Base-by-base conservation (phyloP, 1,139 yeast species). In the Taphrina wiesneri region DNA sequence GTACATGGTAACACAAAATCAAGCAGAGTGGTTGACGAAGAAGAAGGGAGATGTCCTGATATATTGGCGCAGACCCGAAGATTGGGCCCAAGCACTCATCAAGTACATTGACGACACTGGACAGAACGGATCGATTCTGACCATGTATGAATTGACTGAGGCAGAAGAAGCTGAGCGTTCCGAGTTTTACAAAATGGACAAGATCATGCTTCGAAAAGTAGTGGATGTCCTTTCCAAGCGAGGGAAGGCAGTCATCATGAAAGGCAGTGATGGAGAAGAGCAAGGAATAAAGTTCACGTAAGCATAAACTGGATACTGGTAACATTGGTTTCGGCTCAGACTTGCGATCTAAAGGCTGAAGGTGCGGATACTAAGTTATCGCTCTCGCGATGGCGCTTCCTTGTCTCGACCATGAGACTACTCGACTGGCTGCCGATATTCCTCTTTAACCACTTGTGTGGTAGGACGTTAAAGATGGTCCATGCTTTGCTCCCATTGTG, bases 111-210 rank as follows among this genome's bases (percentile, higher is more conserved):
- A 87, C 66, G 79, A 80, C 17, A 83, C 92, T 0, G 97, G 97
- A 0, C 96, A 90, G 74, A 79, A 82, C 67, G 91, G 91, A 5
- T 79, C 86, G 0, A 88, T 93, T 1, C 77, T 93, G 66, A 93
- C 99, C 0, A 76, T 91, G 9, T 92, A 88, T 76, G 99, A 93
- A 75, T 76, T 93, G 56, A 73, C 80, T 0, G 83, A 84, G 69
- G 88, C 90, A 72, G 96, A 88, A 45, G 77, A 83, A 51, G 83
- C 85, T 0, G 72, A 77, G 19, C 61, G 69, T 6, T 67, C 70
- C 28, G 86, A 83, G 52, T 85, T 92, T 71, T 80, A 81, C 67
- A 84, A 84, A 39, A 81, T 91, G 73, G 91, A 90, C 71, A 81
- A 83, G 54, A 74, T 75, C 15, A 74, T 90, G 26, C 76, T 91